Evolutionary conservation across 176 grass and related monocot genomes (phyloP), one percentile per base, ranked within the genome.

Genomic region (Urochloa ruziziensis): DNA sequence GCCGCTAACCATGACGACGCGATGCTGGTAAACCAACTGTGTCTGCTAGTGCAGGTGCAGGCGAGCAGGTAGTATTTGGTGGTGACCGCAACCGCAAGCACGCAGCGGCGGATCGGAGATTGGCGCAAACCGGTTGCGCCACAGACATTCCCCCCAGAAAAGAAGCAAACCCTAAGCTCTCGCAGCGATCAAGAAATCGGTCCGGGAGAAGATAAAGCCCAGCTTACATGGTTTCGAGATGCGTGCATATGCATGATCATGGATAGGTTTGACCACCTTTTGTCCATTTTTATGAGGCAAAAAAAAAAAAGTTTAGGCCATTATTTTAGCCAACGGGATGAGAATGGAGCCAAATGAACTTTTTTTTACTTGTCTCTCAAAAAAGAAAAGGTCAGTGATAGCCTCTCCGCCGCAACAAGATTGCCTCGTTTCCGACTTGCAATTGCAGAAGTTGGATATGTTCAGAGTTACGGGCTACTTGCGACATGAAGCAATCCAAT

Each of bases 31-130:
- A 29, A 62, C 70, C 46, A 17, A 56, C 48, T 4, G 54, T 25
- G 48, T 40, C 44, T 23, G 59, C 39, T 53, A 21, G 54, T 19
- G 33, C 63, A n/a, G 33, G 17, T 7, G n/a, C n/a, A n/a, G n/a
- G n/a, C n/a, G 70, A 64, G 81, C 69, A 51, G 80, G 43, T 74
- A 7, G 33, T 36, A 53, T 83, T 52, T 35, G 80, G 56, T 83
- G 70, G 29, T 36, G 56, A 33, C 3, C 56, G 2, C 34, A 64
- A 7, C 62, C 15, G 29, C 61, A 16, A 17, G 29, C 28, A 60
- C 3, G 59, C 24, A 30, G 36, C 14, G 6, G 3, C 30, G 8
- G 33, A 44, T 19, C 48, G 17, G 48, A 51, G 48, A 19, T 12
- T 44, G 42, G 39, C 37, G 19, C 28, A 54, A 10, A 59, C 24